These are phyloP conservation scores for Clavispora carvajalis DNA, from an alignment of 805 yeast species.

Conservation along the genomic window DNA sequence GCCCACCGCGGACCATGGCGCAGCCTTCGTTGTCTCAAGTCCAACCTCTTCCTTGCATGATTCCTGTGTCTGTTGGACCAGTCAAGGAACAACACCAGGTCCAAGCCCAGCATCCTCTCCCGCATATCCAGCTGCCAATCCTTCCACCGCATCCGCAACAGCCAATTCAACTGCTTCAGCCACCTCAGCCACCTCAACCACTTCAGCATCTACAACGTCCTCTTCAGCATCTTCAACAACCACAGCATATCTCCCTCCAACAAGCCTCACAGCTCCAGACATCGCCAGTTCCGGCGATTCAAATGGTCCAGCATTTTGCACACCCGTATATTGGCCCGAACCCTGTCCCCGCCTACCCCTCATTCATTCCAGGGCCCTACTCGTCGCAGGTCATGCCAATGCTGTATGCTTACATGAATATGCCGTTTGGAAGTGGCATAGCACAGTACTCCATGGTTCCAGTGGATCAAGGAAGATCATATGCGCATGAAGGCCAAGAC, in stretches of 20 bases:
- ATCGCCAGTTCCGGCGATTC: not conserved
- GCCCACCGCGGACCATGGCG: not conserved
- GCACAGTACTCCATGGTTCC: not conserved
- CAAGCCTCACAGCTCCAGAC: not conserved
- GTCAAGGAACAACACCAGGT: not conserved
- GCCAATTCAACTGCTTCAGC: not conserved
- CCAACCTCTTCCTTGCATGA: not conserved
- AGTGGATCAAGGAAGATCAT: not conserved
- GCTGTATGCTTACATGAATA: not conserved
- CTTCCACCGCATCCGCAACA: not conserved
- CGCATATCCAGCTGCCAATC: not conserved
- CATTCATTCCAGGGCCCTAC: not conserved
- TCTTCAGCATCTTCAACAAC: not conserved
- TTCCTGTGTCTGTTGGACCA: not conserved
- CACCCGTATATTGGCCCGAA: not conserved
- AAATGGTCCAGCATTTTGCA: not conserved
- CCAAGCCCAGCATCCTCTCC: not conserved
- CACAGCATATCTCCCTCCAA: not conserved
- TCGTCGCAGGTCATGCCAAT: not conserved
- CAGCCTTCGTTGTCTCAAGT: not conserved
- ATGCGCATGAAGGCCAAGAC: not conserved
- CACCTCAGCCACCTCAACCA: not conserved
- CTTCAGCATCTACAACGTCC: not conserved
- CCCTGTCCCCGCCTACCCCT: not conserved
- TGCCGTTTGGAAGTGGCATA: not conserved